Evolutionary conservation across 768 basidiomycete genomes (phyloP), one percentile per base, ranked within the genome.

Genomic region (Lactarius quietus): DNA sequence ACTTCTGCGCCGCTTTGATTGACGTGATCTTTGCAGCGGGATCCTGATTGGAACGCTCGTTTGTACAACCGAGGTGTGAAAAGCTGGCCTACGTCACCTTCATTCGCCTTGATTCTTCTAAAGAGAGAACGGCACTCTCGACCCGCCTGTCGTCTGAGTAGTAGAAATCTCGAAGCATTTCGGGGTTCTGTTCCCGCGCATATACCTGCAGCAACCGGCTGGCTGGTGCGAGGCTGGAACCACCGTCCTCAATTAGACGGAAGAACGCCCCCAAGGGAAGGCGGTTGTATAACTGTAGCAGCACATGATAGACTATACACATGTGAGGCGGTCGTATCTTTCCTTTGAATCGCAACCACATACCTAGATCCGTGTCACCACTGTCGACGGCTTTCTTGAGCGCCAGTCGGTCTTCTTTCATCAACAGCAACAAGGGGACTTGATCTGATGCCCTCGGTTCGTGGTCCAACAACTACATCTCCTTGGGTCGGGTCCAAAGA

Each of bases 81-180:
- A 33, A 17, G 31, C 26, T 38, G 29, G 31, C 35, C 51, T 35
- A 26, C 66, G 81, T 67, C 69, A 93, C 95, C 70, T 76, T 75
- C 75, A 89, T 86, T 26, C 77, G 77, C 3, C 81, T 79, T 8
- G 93, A 89, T 74, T 98, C 97, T 52, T 92, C 92, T 26, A 99
- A 76, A 41, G 86, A 89, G 3, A 98, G 77, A n/a, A 90, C 83
- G 0, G 95, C 97, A 75, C 90, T 96, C 73, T 98, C 97, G 17
- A 93, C 89, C 54, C 95, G 83, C 61, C 97, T 82, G 76, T 98
- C 97, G 71, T 99, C 97, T 39, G 96, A 96, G 72, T 96, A 99
- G 75, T 95, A 98, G 76, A 95, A 98, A 74, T 99, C 95, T 18
- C 94, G 82, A 8, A 98, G 78, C 86, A 98, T 90, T 68, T 93